Conservation (phyloP, 352 stramenopile genomes). For the Phytopythium boreale region DNA sequence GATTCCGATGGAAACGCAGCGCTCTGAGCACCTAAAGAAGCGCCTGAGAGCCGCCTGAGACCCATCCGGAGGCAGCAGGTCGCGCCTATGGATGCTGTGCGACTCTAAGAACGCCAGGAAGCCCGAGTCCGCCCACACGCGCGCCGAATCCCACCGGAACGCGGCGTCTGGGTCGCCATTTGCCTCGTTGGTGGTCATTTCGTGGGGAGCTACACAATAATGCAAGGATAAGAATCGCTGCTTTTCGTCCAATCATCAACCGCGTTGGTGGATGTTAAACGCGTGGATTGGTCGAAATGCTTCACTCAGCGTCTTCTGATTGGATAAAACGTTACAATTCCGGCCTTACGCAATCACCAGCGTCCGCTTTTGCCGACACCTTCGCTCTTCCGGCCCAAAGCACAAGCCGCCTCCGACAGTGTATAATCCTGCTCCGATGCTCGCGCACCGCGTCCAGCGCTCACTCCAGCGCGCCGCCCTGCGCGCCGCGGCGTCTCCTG, state of each 20-base stretch:
- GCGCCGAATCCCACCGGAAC: conserved; percentile 31
- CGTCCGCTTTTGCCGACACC: too few relatives aligned
- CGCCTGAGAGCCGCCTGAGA: conserved; percentile 23
- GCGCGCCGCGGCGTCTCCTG: neutral
- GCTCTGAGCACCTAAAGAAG: conserved; percentile 52
- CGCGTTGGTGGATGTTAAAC: conserved; percentile 2
- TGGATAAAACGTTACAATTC: neutral
- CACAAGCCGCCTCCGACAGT: neutral
- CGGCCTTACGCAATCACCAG: neutral
- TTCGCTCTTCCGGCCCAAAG: neutral
- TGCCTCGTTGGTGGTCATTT: conserved; percentile 2
- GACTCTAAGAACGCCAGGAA: conserved; percentile 57
- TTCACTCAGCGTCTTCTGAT: neutral
- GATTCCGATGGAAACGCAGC: neutral
- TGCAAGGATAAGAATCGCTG: too few relatives aligned
- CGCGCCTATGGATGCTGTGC: conserved; percentile 42
- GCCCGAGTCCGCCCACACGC: conserved; percentile 38
- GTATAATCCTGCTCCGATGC: neutral
- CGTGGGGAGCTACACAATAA: too few relatives aligned
- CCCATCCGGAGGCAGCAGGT: conserved; percentile 29
- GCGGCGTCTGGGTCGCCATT: too few relatives aligned
- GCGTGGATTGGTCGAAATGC: neutral
- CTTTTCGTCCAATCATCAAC: neutral
- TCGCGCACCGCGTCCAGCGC: conserved; percentile 11
- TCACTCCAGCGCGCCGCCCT: conserved; percentile 12